Evolutionary conservation across 208 protist species (phyloP).

Genomic region (Crithidia sp.): DNA sequence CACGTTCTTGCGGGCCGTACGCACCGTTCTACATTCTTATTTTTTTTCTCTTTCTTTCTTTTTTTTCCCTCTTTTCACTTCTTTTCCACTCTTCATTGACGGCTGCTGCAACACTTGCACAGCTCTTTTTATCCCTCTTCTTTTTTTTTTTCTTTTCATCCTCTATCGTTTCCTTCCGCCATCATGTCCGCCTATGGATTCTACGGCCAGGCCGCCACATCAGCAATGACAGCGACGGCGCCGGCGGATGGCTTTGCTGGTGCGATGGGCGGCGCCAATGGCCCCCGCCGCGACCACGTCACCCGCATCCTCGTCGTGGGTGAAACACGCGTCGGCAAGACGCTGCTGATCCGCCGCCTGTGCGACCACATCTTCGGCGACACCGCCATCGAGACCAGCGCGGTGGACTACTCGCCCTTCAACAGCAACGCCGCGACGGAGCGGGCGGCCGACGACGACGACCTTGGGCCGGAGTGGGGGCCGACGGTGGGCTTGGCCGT

Average conservation of each 20-base stretch:
- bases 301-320: constrained; percentile 80
- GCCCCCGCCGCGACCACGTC: constrained; percentile 11
- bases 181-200: constrained; percentile 1
- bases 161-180: neutral
- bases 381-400: constrained; percentile 10
- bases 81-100: neutral
- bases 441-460: constrained; percentile 21
- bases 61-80: neutral
- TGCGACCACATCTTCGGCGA: constrained; percentile 52
- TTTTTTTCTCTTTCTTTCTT: neutral
- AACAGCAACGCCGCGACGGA: neutral
- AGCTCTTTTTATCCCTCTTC: neutral
- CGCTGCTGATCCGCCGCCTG: constrained; percentile 73
- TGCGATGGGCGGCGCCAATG: too few species aligned
- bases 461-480: constrained; percentile 35
- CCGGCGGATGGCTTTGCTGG: neutral
- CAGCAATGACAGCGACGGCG: neutral
- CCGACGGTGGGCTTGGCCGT: constrained; percentile 69
- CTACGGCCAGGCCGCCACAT: neutral
- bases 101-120: neutral
- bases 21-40: too few species aligned
- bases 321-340: constrained; percentile 81
- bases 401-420: constrained; percentile 7
- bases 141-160: constrained; percentile 1
- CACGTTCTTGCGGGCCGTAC: neutral